Evolutionary conservation across 2,329 filamentous ascomycete species (phyloP).

Genomic region (Diplodia scrobiculata): DNA sequence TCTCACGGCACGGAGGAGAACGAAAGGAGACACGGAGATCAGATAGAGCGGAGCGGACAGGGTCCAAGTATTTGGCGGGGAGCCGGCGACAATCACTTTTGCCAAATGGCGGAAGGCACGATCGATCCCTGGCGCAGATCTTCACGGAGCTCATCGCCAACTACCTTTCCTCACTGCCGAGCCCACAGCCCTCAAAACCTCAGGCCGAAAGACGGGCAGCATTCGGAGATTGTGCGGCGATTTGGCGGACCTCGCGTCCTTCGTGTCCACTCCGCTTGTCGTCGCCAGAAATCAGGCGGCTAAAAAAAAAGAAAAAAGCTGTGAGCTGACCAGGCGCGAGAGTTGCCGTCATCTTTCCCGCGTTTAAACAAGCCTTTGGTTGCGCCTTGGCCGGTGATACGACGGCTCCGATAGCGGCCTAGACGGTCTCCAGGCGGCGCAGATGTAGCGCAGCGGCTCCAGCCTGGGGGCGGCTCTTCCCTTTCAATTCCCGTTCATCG

Average conservation of each 20-base stretch:
- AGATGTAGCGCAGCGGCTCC: not conserved
- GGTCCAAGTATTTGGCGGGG: not conserved
- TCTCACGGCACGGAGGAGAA: too few species aligned
- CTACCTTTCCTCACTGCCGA: slow-evolving; percentile 22
- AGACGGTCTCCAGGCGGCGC: not conserved
- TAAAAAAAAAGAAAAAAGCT: not conserved
- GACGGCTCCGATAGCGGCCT: slow-evolving; percentile 17
- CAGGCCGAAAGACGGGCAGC: slow-evolving; percentile 1
- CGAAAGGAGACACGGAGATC: not conserved
- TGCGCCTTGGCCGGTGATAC: not conserved
- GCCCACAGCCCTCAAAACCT: not conserved
- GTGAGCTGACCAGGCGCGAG: not conserved
- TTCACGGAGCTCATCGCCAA: not conserved
- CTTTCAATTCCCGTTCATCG: slow-evolving; percentile 24
- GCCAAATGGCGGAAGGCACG: too few species aligned
- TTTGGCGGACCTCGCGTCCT: not conserved
- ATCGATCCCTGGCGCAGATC: not conserved
- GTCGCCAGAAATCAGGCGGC: not conserved
- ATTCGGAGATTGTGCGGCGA: slow-evolving; percentile 16
- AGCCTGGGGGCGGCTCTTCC: slow-evolving; percentile 1
- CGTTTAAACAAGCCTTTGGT: not conserved
- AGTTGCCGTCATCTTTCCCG: not conserved
- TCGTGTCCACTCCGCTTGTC: not conserved
- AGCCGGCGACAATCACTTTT: slow-evolving; percentile 1
- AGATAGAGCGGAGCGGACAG: not conserved